Conservation (phyloP, 1,284 basidiomycete species). For the Peniophora sp. region DNA sequence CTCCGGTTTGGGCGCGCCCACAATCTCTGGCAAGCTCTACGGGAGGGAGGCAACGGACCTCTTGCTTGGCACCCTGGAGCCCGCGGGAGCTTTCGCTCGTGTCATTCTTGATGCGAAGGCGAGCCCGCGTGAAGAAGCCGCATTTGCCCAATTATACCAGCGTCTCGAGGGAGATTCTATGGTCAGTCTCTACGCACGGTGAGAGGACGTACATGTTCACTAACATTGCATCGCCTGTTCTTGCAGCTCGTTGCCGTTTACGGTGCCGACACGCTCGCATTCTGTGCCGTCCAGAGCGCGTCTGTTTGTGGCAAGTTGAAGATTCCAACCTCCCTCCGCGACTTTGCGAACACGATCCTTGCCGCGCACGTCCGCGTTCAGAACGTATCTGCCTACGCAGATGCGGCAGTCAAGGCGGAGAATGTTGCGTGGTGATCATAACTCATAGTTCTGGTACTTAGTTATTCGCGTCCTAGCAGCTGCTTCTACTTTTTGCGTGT, state of each 20-base stretch:
- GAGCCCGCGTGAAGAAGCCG: conserved; percentile 27
- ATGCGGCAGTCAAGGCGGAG: conserved; percentile 11
- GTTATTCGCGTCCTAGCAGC: too few relatives aligned
- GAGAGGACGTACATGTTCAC: background rate
- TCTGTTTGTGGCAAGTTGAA: conserved; percentile 34
- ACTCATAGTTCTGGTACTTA: too few relatives aligned
- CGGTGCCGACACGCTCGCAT: conserved; percentile 38
- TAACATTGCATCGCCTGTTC: background rate
- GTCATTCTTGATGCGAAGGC: conserved; percentile 30
- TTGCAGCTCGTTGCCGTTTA: conserved; percentile 44
- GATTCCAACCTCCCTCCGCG: conserved; percentile 22
- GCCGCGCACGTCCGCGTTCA: conserved; percentile 25
- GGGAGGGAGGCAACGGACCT: conserved; percentile 28
- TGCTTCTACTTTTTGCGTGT: too few relatives aligned
- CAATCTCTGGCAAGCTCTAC: conserved; percentile 51
- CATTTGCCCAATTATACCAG: conserved; percentile 35
- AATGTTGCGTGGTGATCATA: conserved; percentile 10
- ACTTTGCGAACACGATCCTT: conserved; percentile 24
- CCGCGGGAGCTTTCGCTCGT: conserved; percentile 40
- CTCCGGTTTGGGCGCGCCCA: conserved; percentile 27
- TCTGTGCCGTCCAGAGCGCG: conserved; percentile 42
- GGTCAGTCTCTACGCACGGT: conserved; percentile 25
- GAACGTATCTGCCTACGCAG: conserved; percentile 24
- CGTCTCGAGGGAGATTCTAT: conserved; percentile 42
- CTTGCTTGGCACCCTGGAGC: conserved; percentile 42